Conservation (phyloP, 768 basidiomycete genomes). For the Leccinum truebloodii region DNA sequence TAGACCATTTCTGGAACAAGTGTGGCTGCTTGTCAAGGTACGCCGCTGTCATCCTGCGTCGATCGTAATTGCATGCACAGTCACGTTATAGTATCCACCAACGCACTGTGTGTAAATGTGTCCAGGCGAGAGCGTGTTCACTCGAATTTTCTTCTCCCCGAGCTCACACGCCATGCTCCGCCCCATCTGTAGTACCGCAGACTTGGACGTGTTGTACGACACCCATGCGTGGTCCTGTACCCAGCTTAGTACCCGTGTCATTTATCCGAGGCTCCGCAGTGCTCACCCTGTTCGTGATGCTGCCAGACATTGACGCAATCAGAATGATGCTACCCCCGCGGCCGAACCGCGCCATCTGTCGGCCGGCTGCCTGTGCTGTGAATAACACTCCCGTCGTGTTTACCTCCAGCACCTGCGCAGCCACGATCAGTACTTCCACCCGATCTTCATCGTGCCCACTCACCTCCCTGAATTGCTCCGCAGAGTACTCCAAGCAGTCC, state of each 20-base stretch:
- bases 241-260: background rate
- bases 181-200: constrained; percentile 77
- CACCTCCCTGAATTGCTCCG: constrained; percentile 63
- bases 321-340: constrained; percentile 56
- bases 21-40: constrained; percentile 67
- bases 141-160: constrained; percentile 62
- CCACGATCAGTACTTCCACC: background rate
- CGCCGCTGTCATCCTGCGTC: constrained; percentile 68
- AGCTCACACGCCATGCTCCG: constrained; percentile 84
- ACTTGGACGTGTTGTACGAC: constrained; percentile 77
- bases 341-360: constrained; percentile 53
- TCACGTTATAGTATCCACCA: constrained; percentile 26
- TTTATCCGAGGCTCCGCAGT: background rate
- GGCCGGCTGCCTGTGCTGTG: constrained; percentile 60
- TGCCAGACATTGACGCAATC: constrained; percentile 62
- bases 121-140: constrained; percentile 77
- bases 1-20: constrained; percentile 65
- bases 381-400: constrained; percentile 65
- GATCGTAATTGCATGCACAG: constrained; percentile 8
- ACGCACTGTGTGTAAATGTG: constrained; percentile 71
- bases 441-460: constrained; percentile 1
- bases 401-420: constrained; percentile 56
- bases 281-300: constrained; percentile 68
- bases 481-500: constrained; percentile 68
- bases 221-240: constrained; percentile 71